Evolutionary conservation across 768 basidiomycete genomes (phyloP), one percentile per base, ranked within the genome.

Genomic region (Tephrocybe sp.): DNA sequence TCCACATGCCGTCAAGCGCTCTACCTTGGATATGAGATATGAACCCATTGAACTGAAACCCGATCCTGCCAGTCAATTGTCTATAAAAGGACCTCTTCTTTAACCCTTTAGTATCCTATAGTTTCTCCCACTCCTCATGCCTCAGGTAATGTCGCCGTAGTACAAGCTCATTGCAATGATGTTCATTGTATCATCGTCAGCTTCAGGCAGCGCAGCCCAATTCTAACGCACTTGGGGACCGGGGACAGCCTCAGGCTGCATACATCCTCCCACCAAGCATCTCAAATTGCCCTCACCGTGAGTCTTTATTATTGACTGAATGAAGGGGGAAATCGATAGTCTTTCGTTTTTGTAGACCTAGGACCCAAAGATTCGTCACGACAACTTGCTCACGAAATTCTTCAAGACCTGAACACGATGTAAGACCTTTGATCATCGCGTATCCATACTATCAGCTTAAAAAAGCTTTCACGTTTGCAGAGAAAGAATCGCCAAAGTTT

Each of bases 401-500:
- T 60, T n/a, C 65, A 66, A 52, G 65, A 70, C 45, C 60, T 60
- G 50, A 57, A 60, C 45, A 66, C 68, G 8, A 61, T 70, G 68
- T 67, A 55, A 51, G 64, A 16, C 14, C 23, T 11, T 19, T 34
- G 14, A 20, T 5, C 11, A n/a, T 5, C 7, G 31, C 23, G 13
- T 38, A 7, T 26, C 32, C 4, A 36, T 14, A 23, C 13, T 39
- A 14, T 40, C 17, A 38, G 17, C 44, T 50, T 41, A 51, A 19
- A 49, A 51, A 19, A 49, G 20, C 17, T 9, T 19, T 4, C n/a
- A 16, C 22, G 17, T 49, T 42, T 22, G 32, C 45, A 70, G 67
- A 47, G 65, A 68, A 55, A 55, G 69, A 42, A 70, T 70, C 31
- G 69, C 65, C 12, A 68, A 69, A 50, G 66, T 55, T 10, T 70